Evolutionary conservation across 345 rosid species (phyloP), one percentile per base, ranked within the genome.

Genomic region (Gossypium herbaceum): DNA sequence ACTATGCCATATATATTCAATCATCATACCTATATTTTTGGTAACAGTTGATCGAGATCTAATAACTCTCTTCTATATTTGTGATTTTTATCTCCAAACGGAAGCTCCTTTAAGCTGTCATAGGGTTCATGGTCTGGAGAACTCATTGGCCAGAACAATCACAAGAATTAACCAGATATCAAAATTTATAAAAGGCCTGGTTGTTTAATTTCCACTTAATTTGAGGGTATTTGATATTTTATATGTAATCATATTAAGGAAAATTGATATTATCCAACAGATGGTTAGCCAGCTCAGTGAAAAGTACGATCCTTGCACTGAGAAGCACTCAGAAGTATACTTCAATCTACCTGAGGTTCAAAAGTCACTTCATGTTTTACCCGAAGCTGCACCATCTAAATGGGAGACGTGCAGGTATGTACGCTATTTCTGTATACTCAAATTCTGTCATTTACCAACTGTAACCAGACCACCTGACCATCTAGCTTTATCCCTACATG

Each of bases 281-380:
- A 81, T 51, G 70, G 70, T 79, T 52, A 92, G 97, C 52, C 88
- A 77, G 72, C 78, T 87, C 72, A 83, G 88, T 17, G 92, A 90
- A 70, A 81, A 87, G 80, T 94, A 94, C 66, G 98, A 94, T 85
- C 98, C 98, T 56, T 94, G 98, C 86, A 91, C 98, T 0, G 98
- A 94, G 83, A 79, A 83, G 77, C 94, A 94, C 76, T 86, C 97
- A 12, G 82, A 59, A 66, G 79, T 83, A n/a, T 94, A 92, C 79
- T 94, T 94, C 87, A 94, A 91, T 83, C 86, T 44, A 51, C 95
- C 91, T 55, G 95, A 87, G 80, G 98, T 94, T 82, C 94, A 90
- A 73, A 73, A 75, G 71, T 91, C 97, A 10, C 92, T 94, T 75
- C 92, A 94, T 81, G 95, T 91, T 81, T 77, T 82, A 63, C 73